Conservation (phyloP, 2,329 filamentous ascomycete species). For the Fusarium mangiferae region DNA sequence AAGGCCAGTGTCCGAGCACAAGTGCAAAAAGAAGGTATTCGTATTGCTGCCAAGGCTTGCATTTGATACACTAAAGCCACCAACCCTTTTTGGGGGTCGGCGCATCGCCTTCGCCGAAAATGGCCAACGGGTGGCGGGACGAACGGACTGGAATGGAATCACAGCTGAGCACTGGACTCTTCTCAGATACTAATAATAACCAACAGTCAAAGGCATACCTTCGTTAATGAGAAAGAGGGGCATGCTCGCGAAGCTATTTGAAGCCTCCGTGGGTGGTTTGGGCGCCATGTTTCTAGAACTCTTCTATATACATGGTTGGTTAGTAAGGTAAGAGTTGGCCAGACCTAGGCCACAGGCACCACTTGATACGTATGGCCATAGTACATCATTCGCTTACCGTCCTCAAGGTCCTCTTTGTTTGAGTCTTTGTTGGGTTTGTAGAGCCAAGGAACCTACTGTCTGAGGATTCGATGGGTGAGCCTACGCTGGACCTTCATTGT, state of each 20-base stretch:
- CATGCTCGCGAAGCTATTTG: conserved; percentile 12
- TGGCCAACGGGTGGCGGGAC: conserved; percentile 33
- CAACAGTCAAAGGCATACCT: background rate
- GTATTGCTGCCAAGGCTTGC: conserved; percentile 27
- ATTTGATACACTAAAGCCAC: conserved; percentile 35
- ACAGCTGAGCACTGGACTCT: conserved; percentile 14
- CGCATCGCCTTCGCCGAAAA: conserved; percentile 42
- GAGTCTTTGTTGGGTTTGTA: background rate
- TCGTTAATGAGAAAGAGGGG: conserved; percentile 13
- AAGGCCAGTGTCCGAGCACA: conserved; percentile 32
- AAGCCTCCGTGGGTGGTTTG: conserved; percentile 23
- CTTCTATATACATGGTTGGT: conserved; percentile 11
- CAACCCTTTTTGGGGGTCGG: conserved; percentile 25
- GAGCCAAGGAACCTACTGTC: background rate
- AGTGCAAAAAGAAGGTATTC: conserved; percentile 29
- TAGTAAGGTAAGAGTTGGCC: conserved; percentile 10
- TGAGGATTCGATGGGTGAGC: background rate
- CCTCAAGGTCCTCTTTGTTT: conserved; percentile 18
- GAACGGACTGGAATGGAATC: conserved; percentile 33
- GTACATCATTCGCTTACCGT: background rate
- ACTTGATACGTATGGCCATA: conserved; percentile 20
- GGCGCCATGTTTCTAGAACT: conserved; percentile 36
- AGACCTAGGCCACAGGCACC: conserved; percentile 20
- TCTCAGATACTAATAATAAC: conserved; percentile 2
- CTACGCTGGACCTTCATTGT: background rate